Evolutionary conservation across 169 alveolate species (phyloP).

Genomic region (Sarcocystis neurona): DNA sequence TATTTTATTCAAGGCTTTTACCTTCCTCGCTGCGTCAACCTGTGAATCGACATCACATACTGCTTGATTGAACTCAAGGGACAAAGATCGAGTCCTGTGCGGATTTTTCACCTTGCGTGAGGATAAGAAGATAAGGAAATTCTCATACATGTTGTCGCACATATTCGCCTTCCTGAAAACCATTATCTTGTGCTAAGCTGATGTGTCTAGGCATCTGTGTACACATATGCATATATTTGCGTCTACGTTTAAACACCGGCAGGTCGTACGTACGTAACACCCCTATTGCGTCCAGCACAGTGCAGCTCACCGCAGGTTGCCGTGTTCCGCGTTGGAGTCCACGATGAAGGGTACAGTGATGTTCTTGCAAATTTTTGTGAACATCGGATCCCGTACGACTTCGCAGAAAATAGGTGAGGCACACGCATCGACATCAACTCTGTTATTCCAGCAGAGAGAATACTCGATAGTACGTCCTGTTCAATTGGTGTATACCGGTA

Average conservation of each 20-base stretch:
- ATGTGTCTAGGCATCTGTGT: no score
- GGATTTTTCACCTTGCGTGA: not conserved
- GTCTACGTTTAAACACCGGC: not conserved
- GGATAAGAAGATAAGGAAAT: not conserved
- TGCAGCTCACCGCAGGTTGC: not conserved
- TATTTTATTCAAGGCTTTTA: not conserved
- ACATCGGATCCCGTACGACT: slow-evolving; percentile 64
- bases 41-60: not conserved
- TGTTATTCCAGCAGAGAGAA: no score
- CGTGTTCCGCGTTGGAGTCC: slow-evolving; percentile 36
- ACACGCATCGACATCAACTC: no score
- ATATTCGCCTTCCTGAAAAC: not conserved
- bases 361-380: slow-evolving; percentile 55
- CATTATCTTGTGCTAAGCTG: no score
- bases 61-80: no score
- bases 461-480: not conserved
- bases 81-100: no score
- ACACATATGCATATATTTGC: no score
- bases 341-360: slow-evolving; percentile 62
- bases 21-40: slow-evolving; percentile 34
- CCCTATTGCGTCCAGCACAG: not conserved
- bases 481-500: slow-evolving; percentile 6
- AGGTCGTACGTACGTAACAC: not conserved
- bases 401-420: not conserved
- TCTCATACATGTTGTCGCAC: slow-evolving; percentile 38